These are phyloP conservation scores for Eimeria praecox DNA, from an alignment of 169 alveolate genomes.

Conservation along the genomic window DNA sequence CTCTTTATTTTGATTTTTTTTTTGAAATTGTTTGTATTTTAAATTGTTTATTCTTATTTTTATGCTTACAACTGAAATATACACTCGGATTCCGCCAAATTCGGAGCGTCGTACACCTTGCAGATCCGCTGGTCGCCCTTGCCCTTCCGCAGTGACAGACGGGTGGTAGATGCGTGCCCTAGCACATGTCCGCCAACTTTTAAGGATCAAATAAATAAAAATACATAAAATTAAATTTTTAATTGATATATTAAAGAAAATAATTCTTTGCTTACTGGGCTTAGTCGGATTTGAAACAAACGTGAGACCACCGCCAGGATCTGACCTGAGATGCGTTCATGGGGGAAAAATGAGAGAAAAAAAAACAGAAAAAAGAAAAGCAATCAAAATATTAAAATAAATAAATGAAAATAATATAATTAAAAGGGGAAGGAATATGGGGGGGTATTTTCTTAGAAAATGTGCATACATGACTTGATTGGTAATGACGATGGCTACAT, in stretches of 20 bases:
- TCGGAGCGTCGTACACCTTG: constrained; percentile 98
- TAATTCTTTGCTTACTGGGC: constrained; percentile 50
- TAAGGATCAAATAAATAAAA: neutral
- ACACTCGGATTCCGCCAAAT: constrained; percentile 98
- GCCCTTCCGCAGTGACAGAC: constrained; percentile 97
- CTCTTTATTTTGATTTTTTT: too few species aligned
- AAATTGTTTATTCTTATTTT: neutral
- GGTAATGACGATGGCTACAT: constrained; percentile 97
- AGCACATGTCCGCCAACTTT: constrained; percentile 98
- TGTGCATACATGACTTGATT: constrained; percentile 96
- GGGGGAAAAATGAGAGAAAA: constrained; percentile 84
- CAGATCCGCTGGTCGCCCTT: constrained; percentile 97
- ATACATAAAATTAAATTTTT: neutral
- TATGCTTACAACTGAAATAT: constrained; percentile 89
- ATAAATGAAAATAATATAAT: neutral
- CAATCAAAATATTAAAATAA: neutral
- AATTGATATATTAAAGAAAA: constrained; percentile 82
- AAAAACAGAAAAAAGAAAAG: neutral
- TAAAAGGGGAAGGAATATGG: too few species aligned
- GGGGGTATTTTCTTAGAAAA: too few species aligned
- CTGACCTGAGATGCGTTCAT: constrained; percentile 88
- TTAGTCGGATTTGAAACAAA: constrained; percentile 82
- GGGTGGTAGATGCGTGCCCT: constrained; percentile 98
- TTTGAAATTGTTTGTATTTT: too few species aligned
- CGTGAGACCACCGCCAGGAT: constrained; percentile 88